Evolutionary conservation across 1,284 basidiomycete species (phyloP).

Genomic region (Melanopsichium pennsylvanicum): DNA sequence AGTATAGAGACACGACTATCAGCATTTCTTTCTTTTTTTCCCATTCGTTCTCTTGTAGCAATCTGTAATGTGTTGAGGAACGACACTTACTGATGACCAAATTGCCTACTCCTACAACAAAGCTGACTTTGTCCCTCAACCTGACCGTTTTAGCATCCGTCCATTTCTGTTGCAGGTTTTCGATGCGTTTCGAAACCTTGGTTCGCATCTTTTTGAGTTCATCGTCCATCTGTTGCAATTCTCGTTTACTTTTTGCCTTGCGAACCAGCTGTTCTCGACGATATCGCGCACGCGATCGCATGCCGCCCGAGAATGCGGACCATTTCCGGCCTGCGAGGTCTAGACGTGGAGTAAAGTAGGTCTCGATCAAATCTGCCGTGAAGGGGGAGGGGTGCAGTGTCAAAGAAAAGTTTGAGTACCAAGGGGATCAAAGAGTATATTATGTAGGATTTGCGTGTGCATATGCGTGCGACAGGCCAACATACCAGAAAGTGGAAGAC

Average conservation of each 20-base stretch:
- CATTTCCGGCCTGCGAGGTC: slow-evolving; percentile 86
- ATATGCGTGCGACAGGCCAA: background rate
- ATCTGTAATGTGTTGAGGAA: too few species aligned
- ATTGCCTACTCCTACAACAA: slow-evolving; percentile 82
- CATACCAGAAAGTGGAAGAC: slow-evolving; percentile 23
- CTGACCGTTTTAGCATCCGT: slow-evolving; percentile 88
- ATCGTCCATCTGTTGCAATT: slow-evolving; percentile 75
- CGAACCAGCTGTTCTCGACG: slow-evolving; percentile 73
- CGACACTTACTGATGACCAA: slow-evolving; percentile 26
- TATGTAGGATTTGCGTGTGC: too few species aligned
- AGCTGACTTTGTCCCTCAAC: slow-evolving; percentile 71
- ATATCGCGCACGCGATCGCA: slow-evolving; percentile 75
- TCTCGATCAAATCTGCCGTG: slow-evolving; percentile 71
- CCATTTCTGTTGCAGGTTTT: slow-evolving; percentile 77
- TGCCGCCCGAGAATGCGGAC: slow-evolving; percentile 81
- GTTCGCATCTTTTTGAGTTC: slow-evolving; percentile 82
- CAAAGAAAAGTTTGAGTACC: too few species aligned
- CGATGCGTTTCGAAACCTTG: slow-evolving; percentile 78
- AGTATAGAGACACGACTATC: background rate
- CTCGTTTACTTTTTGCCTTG: slow-evolving; percentile 71
- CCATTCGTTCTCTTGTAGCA: background rate
- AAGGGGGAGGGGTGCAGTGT: too few species aligned
- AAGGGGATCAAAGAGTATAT: too few species aligned
- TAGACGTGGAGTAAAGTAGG: slow-evolving; percentile 86
- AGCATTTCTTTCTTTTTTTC: background rate